Percentiles rank a stretch among this genome's conserved stretches.
phyloP scores from a whole-genome alignment of 306 rosid genomes.

The Luffa aegyptiaca region DNA sequence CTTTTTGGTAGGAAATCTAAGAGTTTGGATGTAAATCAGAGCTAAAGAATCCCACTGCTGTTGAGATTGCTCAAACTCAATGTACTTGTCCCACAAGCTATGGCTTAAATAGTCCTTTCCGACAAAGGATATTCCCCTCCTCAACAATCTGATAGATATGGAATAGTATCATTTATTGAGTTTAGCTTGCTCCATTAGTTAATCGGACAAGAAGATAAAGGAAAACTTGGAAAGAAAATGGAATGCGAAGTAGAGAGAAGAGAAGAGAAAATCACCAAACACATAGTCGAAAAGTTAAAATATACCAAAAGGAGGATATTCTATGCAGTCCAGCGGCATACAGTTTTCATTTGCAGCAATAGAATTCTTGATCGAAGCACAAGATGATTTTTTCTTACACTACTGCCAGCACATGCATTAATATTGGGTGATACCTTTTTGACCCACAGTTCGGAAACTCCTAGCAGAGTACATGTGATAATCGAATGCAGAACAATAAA shows the following conservation, averaged over 20 bases:
- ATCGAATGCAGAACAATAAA: neutral
- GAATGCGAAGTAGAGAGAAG: neutral
- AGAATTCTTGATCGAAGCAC: neutral
- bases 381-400: neutral
- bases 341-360: neutral
- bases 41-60: slow-evolving; percentile 67
- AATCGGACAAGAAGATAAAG: slow-evolving; percentile 12
- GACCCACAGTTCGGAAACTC: neutral
- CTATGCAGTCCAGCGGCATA: neutral
- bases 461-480: neutral
- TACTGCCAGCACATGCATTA: neutral
- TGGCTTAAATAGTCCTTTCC: slow-evolving; percentile 76
- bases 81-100: slow-evolving; percentile 79
- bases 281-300: neutral
- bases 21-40: slow-evolving; percentile 62
- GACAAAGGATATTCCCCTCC: slow-evolving; percentile 69
- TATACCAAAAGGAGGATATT: neutral
- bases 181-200: neutral
- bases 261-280: neutral
- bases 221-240: neutral
- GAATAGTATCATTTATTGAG: slow-evolving; percentile 14
- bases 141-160: slow-evolving; percentile 45
- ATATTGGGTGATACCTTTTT: neutral
- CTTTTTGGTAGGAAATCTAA: slow-evolving; percentile 77
- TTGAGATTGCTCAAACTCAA: slow-evolving; percentile 74